Evolutionary conservation across 306 rosid species (phyloP), one percentile per base, ranked within the genome.

Genomic region (Ammopiptanthus mongolicus): DNA sequence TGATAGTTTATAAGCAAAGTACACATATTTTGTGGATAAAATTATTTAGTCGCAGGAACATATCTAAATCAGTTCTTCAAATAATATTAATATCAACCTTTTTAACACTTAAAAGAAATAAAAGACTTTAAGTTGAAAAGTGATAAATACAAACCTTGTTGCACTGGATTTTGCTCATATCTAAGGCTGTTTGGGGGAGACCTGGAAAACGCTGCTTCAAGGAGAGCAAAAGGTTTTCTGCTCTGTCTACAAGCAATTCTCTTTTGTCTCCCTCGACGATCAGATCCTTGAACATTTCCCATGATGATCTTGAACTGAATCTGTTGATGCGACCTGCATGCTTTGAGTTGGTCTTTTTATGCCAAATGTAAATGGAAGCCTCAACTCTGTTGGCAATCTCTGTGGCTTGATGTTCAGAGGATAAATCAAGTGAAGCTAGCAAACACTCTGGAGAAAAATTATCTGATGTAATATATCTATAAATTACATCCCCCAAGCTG

Each of bases 231-330:
- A 96, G 88, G 80, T 88, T 92, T 79, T 96, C 98, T 12, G 98
- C 96, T 80, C 98, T 84, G 62, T 96, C 98, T 5, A 94, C 92
- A 42, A 96, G 89, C 85, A 96, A 67, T 8, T 92, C 99, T 84
- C 88, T 75, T 78, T 92, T 96, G 77, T 96, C 99, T 4, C 80
- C 89, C 70, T 96, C 99, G 13, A 85, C 80, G 96, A 96, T 92
- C 72, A 90, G 76, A 70, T 96, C 99, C 87, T 88, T 96, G 34
- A 96, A 96, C 93, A 96, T 92, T 77, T 92, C 99, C 99, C 99
- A 92, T 17, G 99, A 96, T 17, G 97, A 78, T 79, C 89, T 92
- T 55, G 99, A 87, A 47, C 85, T 78, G 37, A 83, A 53, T 48
- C 90, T 76, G 71, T 83, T 67, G 2, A 84, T 77, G 73, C 37